Evolutionary conservation across 148 eudicot species (phyloP), one percentile per base, ranked within the genome.

Genomic region (Linanthus parryae): DNA sequence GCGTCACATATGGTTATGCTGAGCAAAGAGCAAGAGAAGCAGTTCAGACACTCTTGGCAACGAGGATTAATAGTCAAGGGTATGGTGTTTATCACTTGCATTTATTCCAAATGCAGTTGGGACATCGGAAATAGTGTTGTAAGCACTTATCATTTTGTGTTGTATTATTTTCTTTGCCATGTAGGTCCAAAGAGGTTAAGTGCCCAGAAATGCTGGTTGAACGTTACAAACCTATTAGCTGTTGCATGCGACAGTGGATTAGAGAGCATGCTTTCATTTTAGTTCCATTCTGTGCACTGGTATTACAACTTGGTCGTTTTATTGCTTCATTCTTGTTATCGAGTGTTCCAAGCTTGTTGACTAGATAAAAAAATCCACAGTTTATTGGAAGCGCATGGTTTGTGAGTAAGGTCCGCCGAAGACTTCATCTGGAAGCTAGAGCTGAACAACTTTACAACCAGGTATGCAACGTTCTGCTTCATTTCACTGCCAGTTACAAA

Each of bases 361-460:
- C 68, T 37, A 57, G 40, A 44, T 67, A 75, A 62, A n/a, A n/a
- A 66, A 52, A 24, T 83, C 71, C 75, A 51, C 91, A 92, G 96
- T 66, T 92, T 19, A 31, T 68, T 41, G 85, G 77, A 61, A 64
- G 76, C 77, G 60, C 59, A 38, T 40, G 68, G 40, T 30, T 71
- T 38, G 29, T 81, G 40, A 57, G 57, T 39, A 87, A 66, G 71
- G 52, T 76, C 57, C 81, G 76, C 34, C 68, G 70, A 54, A 81
- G 78, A 67, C 68, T 65, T 66, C 62, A 69, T 24, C 77, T 84
- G 67, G 65, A 81, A 37, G 73, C 58, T 52, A 81, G 83, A 74
- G 82, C 85, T 40, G 99, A 84, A 64, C 75, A 92, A 59, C 82
- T 92, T 38, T 92, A 91, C 68, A 73, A 71, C 48, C 79, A 91